These are phyloP conservation scores for Candida tetrigidarum DNA, from an alignment of 1,139 yeast species.

Conservation along the genomic window DNA sequence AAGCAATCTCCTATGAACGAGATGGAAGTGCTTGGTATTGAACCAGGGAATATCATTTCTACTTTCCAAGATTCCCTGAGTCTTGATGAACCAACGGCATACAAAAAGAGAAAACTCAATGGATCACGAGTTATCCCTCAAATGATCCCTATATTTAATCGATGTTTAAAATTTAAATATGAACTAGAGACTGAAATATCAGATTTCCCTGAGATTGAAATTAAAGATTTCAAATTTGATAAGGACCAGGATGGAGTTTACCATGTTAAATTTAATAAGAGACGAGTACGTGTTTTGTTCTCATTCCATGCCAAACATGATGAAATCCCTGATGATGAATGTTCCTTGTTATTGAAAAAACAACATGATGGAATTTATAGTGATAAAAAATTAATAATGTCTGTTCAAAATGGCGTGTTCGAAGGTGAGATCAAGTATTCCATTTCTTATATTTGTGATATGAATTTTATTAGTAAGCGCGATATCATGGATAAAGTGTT, in stretches of 20 bases:
- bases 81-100: neutral
- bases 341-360: neutral
- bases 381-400: conserved; percentile 9
- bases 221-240: neutral
- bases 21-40: neutral
- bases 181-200: neutral
- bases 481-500: conserved; percentile 9
- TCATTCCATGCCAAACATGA: neutral
- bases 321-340: neutral
- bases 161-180: neutral
- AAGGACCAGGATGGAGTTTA: neutral
- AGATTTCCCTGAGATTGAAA: neutral
- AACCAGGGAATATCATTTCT: neutral
- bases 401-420: conserved; percentile 10
- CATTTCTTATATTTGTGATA: conserved; percentile 12
- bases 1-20: neutral
- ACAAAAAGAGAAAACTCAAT: conserved; percentile 5
- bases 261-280: neutral
- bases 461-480: conserved; percentile 8
- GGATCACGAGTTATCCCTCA: neutral
- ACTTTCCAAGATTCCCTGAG: neutral
- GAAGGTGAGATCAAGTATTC: conserved; percentile 12
- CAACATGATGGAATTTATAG: conserved; percentile 9
- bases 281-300: neutral
- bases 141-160: conserved; percentile 3